Evolutionary conservation across 1,284 basidiomycete species (phyloP).

Genomic region (Naganishia cerealis): DNA sequence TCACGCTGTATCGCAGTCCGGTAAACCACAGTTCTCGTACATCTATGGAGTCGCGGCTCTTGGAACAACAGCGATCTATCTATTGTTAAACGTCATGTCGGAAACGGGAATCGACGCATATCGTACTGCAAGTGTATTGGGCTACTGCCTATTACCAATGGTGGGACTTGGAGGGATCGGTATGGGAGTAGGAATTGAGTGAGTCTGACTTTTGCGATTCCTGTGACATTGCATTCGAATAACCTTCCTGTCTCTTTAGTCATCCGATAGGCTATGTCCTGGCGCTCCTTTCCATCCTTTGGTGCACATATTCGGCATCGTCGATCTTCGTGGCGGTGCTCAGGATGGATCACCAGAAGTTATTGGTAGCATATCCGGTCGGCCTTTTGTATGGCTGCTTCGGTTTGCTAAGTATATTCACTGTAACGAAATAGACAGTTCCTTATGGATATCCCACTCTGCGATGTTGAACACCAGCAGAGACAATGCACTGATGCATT

Average conservation of each 20-base stretch:
- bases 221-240: not conserved
- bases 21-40: constrained; percentile 97
- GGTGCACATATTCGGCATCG: constrained; percentile 93
- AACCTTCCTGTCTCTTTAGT: constrained; percentile 54
- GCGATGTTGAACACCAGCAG: not conserved
- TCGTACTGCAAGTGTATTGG: constrained; percentile 90
- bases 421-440: constrained; percentile 42
- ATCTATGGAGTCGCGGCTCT: constrained; percentile 97
- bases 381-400: constrained; percentile 89
- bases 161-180: constrained; percentile 90
- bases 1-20: constrained; percentile 65
- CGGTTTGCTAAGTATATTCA: constrained; percentile 69
- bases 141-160: constrained; percentile 96
- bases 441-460: not conserved
- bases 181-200: constrained; percentile 86
- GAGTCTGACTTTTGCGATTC: constrained; percentile 51
- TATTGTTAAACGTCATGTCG: constrained; percentile 95
- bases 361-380: constrained; percentile 90
- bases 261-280: constrained; percentile 79
- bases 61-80: constrained; percentile 91
- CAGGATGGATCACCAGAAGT: constrained; percentile 85
- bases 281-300: constrained; percentile 75
- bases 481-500: not conserved
- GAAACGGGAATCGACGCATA: constrained; percentile 94
- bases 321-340: constrained; percentile 90